These are phyloP conservation scores for Alternaria alternata DNA, from an alignment of 2,329 filamentous ascomycete species.

Conservation along the genomic window DNA sequence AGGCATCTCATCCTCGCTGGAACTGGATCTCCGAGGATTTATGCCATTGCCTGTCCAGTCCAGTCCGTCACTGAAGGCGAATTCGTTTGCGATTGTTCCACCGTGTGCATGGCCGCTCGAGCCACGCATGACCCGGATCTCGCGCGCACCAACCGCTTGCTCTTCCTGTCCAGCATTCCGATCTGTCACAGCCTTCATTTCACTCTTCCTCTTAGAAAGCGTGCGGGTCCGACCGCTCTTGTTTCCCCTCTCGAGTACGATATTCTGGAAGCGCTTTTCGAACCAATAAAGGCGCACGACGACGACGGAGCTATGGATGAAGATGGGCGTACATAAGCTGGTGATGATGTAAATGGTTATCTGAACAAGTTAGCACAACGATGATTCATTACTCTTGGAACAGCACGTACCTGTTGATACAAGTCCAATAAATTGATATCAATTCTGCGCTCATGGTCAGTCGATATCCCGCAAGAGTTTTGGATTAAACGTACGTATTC, in stretches of 20 bases:
- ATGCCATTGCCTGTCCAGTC: slow-evolving; percentile 29
- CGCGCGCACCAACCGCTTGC: slow-evolving; percentile 69
- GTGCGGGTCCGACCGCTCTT: slow-evolving; percentile 66
- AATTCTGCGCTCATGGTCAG: slow-evolving; percentile 48
- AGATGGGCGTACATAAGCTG: slow-evolving; percentile 52
- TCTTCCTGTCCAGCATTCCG: slow-evolving; percentile 59
- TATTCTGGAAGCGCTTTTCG: slow-evolving; percentile 89
- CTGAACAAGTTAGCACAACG: slow-evolving; percentile 4
- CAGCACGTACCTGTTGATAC: slow-evolving; percentile 56
- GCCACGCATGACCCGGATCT: slow-evolving; percentile 72
- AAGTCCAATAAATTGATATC: slow-evolving; percentile 58
- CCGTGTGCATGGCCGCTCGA: slow-evolving; percentile 62
- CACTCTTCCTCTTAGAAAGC: slow-evolving; percentile 62
- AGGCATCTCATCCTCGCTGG: slow-evolving; percentile 27
- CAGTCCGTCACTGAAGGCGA: slow-evolving; percentile 57
- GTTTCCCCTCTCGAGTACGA: slow-evolving; percentile 75
- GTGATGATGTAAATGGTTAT: slow-evolving; percentile 56
- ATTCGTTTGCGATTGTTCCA: slow-evolving; percentile 65
- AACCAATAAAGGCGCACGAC: slow-evolving; percentile 97
- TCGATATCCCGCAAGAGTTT: neutral
- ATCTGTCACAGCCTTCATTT: slow-evolving; percentile 58
- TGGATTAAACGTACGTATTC: slow-evolving; percentile 67
- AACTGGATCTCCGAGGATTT: slow-evolving; percentile 16
- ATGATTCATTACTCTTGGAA: neutral
- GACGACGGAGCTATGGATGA: slow-evolving; percentile 73